Conservation (phyloP, 2,329 filamentous ascomycete species). For the Lomentospora prolificans region DNA sequence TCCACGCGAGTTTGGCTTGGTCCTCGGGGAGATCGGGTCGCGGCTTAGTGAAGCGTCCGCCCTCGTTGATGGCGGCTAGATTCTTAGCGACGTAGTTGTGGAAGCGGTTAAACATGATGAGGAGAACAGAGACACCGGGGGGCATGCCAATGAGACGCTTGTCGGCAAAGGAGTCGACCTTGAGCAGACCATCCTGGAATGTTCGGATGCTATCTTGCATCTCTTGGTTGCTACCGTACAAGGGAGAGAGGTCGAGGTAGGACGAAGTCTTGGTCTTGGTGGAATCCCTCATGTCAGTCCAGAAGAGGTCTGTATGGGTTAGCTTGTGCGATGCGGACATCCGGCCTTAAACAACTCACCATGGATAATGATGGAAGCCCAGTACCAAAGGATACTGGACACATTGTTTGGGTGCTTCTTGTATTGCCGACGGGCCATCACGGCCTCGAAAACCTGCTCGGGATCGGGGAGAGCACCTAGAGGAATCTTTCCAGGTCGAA, state of each 20-base stretch:
- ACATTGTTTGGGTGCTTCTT: slow-evolving; percentile 60
- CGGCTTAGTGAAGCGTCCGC: slow-evolving; percentile 64
- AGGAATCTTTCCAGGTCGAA: slow-evolving; percentile 47
- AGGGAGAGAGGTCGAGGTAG: slow-evolving; percentile 60
- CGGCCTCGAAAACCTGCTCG: slow-evolving; percentile 47
- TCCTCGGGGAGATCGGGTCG: slow-evolving; percentile 36
- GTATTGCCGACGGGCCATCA: slow-evolving; percentile 44
- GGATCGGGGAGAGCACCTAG: slow-evolving; percentile 60
- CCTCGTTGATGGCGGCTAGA: slow-evolving; percentile 77
- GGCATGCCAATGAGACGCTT: slow-evolving; percentile 61
- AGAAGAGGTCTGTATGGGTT: slow-evolving; percentile 51
- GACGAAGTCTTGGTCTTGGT: slow-evolving; percentile 58
- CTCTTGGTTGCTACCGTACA: slow-evolving; percentile 60
- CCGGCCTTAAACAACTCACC: too few relatives aligned
- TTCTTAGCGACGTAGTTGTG: slow-evolving; percentile 80
- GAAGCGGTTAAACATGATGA: slow-evolving; percentile 75
- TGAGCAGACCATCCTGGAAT: slow-evolving; percentile 60
- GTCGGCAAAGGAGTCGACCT: slow-evolving; percentile 64
- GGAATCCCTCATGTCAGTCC: slow-evolving; percentile 52
- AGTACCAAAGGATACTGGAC: slow-evolving; percentile 62
- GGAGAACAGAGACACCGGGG: slow-evolving; percentile 58
- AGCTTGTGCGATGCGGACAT: too few relatives aligned
- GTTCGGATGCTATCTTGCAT: slow-evolving; percentile 60
- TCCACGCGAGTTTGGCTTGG: slow-evolving; percentile 42
- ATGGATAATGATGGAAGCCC: slow-evolving; percentile 65